Conservation (phyloP, 2,329 filamentous ascomycete species). For the Arthroderma uncinatum region DNA sequence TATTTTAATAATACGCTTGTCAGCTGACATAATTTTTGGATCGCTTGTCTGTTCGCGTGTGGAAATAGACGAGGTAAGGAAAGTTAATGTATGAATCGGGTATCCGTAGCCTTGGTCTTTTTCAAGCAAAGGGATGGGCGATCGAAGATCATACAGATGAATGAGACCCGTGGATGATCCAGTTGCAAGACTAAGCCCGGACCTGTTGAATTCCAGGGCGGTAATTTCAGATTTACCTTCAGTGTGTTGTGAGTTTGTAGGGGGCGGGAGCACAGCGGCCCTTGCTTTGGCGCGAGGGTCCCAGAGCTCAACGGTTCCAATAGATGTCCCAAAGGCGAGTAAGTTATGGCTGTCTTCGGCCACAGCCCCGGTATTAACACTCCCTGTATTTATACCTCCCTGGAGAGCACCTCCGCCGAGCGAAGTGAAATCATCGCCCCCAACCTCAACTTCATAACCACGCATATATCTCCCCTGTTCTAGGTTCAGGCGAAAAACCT, state of each 20-base stretch:
- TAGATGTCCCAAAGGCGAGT: conserved; percentile 81
- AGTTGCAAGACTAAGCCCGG: conserved; percentile 72
- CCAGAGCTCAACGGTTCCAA: conserved; percentile 97
- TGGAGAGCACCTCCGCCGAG: conserved; percentile 64
- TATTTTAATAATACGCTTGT: conserved; percentile 94
- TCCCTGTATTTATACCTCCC: conserved; percentile 72
- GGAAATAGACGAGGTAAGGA: conserved; percentile 52
- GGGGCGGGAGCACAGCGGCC: conserved; percentile 61
- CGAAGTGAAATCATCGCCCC: conserved; percentile 61
- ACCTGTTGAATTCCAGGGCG: conserved; percentile 72
- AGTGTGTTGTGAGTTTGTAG: conserved; percentile 30
- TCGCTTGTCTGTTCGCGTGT: conserved; percentile 58
- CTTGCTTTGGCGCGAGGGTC: conserved; percentile 74
- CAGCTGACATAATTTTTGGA: conserved; percentile 74
- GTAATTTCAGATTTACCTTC: conserved; percentile 56
- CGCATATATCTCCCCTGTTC: conserved; percentile 91
- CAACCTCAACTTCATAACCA: conserved; percentile 82
- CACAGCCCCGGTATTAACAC: conserved; percentile 76
- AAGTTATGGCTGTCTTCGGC: conserved; percentile 85
- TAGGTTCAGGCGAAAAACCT: conserved; percentile 85
- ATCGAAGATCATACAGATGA: conserved; percentile 83
- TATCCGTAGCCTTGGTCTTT: conserved; percentile 97
- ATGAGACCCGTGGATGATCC: conserved; percentile 82
- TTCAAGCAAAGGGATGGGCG: conserved; percentile 69
- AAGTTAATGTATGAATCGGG: conserved; percentile 72